These are phyloP conservation scores for Apiosordaria backusii DNA, from an alignment of 495 filamentous ascomycete species.

Conservation along the genomic window DNA sequence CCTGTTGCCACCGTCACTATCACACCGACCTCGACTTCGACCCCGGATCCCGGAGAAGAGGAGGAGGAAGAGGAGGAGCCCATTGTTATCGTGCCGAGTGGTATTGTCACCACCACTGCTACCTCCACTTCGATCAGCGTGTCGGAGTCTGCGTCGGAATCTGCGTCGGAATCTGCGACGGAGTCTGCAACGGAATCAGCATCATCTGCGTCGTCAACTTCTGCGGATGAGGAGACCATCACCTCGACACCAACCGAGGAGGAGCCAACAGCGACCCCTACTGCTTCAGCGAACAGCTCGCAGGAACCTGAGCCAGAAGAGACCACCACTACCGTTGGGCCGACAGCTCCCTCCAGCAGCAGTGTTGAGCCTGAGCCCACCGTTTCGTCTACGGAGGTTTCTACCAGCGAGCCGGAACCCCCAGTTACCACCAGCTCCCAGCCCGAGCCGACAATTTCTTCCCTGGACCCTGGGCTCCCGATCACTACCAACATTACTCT, in stretches of 20 bases:
- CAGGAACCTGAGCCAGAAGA: background rate
- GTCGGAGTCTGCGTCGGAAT: background rate
- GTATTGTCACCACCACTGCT: background rate
- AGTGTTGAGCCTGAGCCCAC: background rate
- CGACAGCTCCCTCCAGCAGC: conserved; percentile 2
- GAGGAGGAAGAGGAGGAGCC: background rate
- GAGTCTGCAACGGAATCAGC: background rate
- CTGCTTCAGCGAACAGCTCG: background rate
- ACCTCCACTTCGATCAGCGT: background rate
- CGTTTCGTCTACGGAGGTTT: background rate
- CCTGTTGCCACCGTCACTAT: background rate
- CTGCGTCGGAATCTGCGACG: background rate
- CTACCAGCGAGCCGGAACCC: background rate
- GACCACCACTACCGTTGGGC: background rate
- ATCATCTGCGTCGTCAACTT: background rate
- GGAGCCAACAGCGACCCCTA: background rate
- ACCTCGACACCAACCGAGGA: background rate
- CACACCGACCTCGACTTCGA: background rate
- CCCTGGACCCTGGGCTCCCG: too few relatives aligned
- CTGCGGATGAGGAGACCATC: background rate
- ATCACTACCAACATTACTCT: background rate
- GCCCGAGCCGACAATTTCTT: background rate
- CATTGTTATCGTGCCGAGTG: background rate
- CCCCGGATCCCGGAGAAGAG: background rate
- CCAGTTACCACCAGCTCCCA: background rate